Evolutionary conservation across 129 eudicot genomes (phyloP), one percentile per base, ranked within the genome.

Genomic region (Apium graveolens): DNA sequence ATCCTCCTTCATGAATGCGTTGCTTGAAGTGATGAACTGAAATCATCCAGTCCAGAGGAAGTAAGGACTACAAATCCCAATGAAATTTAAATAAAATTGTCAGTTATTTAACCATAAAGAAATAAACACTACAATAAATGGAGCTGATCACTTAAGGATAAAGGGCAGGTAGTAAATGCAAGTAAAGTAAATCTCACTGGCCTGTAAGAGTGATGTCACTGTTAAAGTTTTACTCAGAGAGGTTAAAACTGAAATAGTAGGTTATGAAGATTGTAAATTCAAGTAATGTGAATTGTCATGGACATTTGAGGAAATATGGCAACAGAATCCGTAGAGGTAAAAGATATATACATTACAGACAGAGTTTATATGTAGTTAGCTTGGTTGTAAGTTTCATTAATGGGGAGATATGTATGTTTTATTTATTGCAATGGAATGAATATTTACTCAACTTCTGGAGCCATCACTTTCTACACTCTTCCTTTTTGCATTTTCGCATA

Each of bases 171-270:
- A 70, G 35, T 84, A 49, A 87, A 84, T 80, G 65, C 70, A 68
- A 83, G 80, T 76, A 74, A 73, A 43, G 38, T 49, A 73, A 80
- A 78, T 80, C 79, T 80, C 86, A 78, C 42, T 78, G 49, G 42
- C n/a, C n/a, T 74, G 78, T 29, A 55, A 55, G 75, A 35, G 46
- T 38, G 13, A 35, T 72, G 49, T 39, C 49, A 42, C 51, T 41
- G 53, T 72, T 3, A n/a, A 12, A 24, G 45, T 39, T 39, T n/a
- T 9, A 38, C 27, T 41, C 20, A 39, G 35, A 14, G 35, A 21
- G 9, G 42, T 34, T 66, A 34, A 70, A 70, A 31, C 74, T 70
- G 42, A 69, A 0, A 3, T 63, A 69, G 12, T 7, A 72, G 32
- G 76, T n/a, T 72, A 72, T 72, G 76, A 26, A 72, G 76, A 39